Base-by-base conservation (phyloP, 306 rosid species). In the Acacia melanoxylon region DNA sequence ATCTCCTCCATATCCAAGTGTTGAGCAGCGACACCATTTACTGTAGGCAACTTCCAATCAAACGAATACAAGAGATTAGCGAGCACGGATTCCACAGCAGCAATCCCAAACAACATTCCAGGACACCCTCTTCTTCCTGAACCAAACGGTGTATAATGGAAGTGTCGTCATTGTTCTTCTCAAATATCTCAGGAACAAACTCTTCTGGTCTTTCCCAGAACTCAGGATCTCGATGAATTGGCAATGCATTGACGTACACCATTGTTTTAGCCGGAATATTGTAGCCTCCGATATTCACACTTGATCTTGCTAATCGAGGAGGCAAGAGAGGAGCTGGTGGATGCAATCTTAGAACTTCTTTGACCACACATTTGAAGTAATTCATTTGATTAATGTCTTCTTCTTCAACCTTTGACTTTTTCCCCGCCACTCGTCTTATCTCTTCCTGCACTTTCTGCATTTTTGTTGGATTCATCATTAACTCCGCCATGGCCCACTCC, bases 401-500 rank as follows among this genome's bases (percentile, higher is more conserved):
- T 35, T 35, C 6, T 35, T 35, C 40, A 35, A 35, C 40, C 40
- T 35, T 35, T 35, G 40, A 35, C 40, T 35, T 35, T 0, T 51
- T 15, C 0, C 89, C 91, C 6, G 85, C 89, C 4, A 89, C 65
- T 40, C 58, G 77, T 82, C 98, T 88, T 63, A 87, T 81, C 37
- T 91, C 97, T 73, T 89, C 88, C 12, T 91, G 92, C 0, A 67
- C 91, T 78, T 88, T 91, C 62, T 90, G 82, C 92, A 91, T 84
- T 48, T 46, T 75, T 0, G 3, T 10, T 46, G 90, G 92, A 68
- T 84, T 87, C 66, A 76, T 89, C 16, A 77, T 10, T 0, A 91
- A 80, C 82, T 91, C 92, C 58, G 91, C 61, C 77, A 91, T 59
- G 9, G 80, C 48, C 98, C 94, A 91, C 71, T 86, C 88, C 65